Evolutionary conservation across 305 asterid genomes (phyloP).

Genomic region (Nicotiana rustica): DNA sequence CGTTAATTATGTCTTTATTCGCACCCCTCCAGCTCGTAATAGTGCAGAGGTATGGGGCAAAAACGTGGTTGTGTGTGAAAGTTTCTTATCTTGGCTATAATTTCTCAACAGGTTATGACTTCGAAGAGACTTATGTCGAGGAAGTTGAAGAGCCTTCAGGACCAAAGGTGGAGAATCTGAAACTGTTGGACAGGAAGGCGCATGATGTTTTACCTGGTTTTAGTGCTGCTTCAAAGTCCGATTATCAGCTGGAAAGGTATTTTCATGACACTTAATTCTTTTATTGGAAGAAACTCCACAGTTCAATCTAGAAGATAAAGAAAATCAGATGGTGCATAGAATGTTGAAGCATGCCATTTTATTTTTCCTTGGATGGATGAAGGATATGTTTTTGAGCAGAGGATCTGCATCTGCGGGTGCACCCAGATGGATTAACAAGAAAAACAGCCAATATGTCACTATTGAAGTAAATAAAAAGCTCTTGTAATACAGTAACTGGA

Average conservation of each 20-base stretch:
- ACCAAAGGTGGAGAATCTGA: slow-evolving; percentile 58
- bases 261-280: not conserved
- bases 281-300: not conserved
- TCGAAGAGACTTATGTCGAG: slow-evolving; percentile 76
- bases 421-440: not conserved
- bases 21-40: slow-evolving; percentile 16
- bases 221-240: slow-evolving; percentile 72
- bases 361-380: not conserved
- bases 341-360: not conserved
- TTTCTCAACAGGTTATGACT: slow-evolving; percentile 70
- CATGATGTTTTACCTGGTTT: slow-evolving; percentile 75
- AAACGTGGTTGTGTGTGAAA: not conserved
- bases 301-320: not conserved
- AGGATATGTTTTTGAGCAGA: not conserved
- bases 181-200: slow-evolving; percentile 64
- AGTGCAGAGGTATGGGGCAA: too few species aligned
- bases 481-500: not conserved
- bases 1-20: not conserved
- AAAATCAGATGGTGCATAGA: not conserved
- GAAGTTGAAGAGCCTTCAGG: slow-evolving; percentile 85
- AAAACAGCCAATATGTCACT: not conserved
- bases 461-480: not conserved
- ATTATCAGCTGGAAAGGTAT: slow-evolving; percentile 72
- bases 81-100: slow-evolving; percentile 28
- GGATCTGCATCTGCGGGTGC: not conserved